phyloP scores from a whole-genome alignment of 106 monocot species.

The Dendrobium catenatum region DNA sequence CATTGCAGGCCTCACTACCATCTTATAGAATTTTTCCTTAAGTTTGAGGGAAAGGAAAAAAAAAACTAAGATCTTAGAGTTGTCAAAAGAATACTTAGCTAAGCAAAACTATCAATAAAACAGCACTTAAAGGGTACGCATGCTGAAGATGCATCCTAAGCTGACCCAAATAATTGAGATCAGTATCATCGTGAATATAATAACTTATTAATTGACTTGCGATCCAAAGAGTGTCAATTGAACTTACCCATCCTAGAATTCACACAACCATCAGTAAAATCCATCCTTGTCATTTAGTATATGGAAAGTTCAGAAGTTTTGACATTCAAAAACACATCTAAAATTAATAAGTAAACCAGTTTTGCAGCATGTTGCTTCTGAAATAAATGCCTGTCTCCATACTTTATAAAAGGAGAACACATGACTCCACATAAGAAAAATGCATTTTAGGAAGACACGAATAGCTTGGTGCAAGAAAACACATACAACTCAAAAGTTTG shows the following conservation, averaged over 20 bases:
- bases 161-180: not conserved
- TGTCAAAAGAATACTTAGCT: not conserved
- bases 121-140: not conserved
- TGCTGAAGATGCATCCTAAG: not conserved
- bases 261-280: not conserved
- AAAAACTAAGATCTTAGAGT: not conserved
- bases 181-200: not conserved
- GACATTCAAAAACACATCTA: not conserved
- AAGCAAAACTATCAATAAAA: not conserved
- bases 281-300: not conserved
- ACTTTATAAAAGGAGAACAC: not conserved
- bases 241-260: not conserved
- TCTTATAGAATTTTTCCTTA: too few relatives aligned
- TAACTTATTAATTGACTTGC: not conserved
- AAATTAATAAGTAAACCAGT: not conserved
- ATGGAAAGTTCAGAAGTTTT: not conserved
- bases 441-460: not conserved
- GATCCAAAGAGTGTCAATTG: not conserved
- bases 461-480: not conserved
- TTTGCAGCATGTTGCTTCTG: not conserved
- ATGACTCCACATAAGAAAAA: not conserved
- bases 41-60: not conserved
- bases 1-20: too few relatives aligned
- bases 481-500: constrained; percentile 75
- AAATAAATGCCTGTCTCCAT: not conserved